Percentiles rank a stretch among this genome's conserved stretches.
phyloP scores from a whole-genome alignment of 306 rosid genomes.

The Dryas drummondii region DNA sequence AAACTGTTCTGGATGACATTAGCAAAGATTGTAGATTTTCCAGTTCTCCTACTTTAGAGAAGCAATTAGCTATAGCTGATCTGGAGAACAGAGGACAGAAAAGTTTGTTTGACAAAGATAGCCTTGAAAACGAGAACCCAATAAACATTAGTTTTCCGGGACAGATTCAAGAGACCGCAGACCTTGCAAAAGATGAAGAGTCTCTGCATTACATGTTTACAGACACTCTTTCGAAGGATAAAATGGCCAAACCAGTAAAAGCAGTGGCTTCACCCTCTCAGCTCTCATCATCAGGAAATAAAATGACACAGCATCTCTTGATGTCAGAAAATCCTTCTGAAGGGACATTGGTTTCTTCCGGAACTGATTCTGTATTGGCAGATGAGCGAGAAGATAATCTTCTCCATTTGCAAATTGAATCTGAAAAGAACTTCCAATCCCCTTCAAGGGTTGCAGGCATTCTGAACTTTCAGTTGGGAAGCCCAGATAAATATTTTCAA shows the following conservation, averaged over 20 bases:
- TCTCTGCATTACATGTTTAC: slow-evolving; percentile 20
- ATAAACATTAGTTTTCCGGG: slow-evolving; percentile 30
- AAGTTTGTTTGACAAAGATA: slow-evolving; percentile 34
- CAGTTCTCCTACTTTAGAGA: slow-evolving; percentile 40
- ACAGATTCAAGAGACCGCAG: slow-evolving; percentile 35
- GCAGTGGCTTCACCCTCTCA: slow-evolving; percentile 33
- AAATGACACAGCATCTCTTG: slow-evolving; percentile 31
- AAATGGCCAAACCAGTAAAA: slow-evolving; percentile 26
- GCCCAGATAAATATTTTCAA: slow-evolving; percentile 30
- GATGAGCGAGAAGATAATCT: slow-evolving; percentile 19
- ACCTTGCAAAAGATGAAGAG: slow-evolving; percentile 30
- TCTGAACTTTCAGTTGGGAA: slow-evolving; percentile 24
- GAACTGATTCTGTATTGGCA: slow-evolving; percentile 23
- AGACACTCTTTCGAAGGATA: slow-evolving; percentile 22
- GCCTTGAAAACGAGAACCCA: slow-evolving; percentile 31
- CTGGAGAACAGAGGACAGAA: slow-evolving; percentile 28
- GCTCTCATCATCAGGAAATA: slow-evolving; percentile 29
- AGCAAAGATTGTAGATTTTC: slow-evolving; percentile 37
- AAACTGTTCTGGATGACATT: slow-evolving; percentile 17
- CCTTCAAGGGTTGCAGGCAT: slow-evolving; percentile 33
- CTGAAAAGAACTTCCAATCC: slow-evolving; percentile 24
- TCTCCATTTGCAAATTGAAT: slow-evolving; percentile 28
- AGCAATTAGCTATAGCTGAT: slow-evolving; percentile 36
- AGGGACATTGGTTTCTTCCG: slow-evolving; percentile 17
- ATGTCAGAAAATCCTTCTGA: slow-evolving; percentile 25